Evolutionary conservation across 345 rosid species (phyloP), one percentile per base, ranked within the genome.

Genomic region (Passiflora organensis): DNA sequence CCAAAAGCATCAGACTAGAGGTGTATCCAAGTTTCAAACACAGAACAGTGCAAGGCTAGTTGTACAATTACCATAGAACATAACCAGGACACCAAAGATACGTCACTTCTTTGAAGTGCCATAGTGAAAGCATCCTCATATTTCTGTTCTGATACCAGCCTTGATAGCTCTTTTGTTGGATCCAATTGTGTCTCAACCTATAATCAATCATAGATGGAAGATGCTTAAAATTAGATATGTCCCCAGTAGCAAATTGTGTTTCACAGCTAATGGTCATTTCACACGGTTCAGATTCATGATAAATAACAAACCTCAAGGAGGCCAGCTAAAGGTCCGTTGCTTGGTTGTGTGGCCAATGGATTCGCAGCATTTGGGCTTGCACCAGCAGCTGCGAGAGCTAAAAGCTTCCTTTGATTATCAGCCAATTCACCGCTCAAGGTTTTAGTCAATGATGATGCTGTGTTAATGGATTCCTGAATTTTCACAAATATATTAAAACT

Each of bases 31-130:
- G n/a, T 55, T 56, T 56, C 60, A 32, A 13, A 24, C 55, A 15
- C 28, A 51, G 22, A 15, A 20, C n/a, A 39, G 12, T 10, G 19
- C 21, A 48, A 6, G 22, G 13, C 32, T 8, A 14, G 47, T 53
- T 18, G 39, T 12, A 19, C 1, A 21, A 24, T 20, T 64, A 89
- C 96, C 96, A 86, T 94, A 62, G 79, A 71, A 45, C 99, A 93
- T 58, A 93, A 72, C 99, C 99, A 89, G 47, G 95, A 80, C 2
- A 89, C 95, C 16, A 81, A 68, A 4, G 87, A 76, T 34, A 89
- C 79, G 15, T 93, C 95, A 62, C 91, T 93, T 72, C 89, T 89
- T 57, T 77, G 94, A 6, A 89, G 80, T 10, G 86, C 95, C 14
- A 65, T 36, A 19, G 78, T 78, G 73, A 93, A 89, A 46, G 94